Percentiles rank a stretch among this genome's conserved stretches.
phyloP scores from a whole-genome alignment of 148 eudicot genomes.

The Rhododendron molle region DNA sequence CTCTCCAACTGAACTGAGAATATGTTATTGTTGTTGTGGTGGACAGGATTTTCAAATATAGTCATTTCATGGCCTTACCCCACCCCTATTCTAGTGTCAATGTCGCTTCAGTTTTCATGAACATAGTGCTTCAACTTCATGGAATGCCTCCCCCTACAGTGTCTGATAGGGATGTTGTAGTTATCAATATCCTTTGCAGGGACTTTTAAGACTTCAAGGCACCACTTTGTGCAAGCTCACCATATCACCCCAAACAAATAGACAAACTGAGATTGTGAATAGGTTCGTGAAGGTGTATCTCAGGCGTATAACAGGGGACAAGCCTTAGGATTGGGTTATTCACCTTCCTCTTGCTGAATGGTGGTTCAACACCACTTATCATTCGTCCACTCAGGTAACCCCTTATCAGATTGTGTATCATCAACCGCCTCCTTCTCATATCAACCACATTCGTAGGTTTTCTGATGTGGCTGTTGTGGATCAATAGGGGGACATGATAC shows the following conservation, averaged over 20 bases:
- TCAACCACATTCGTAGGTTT: not conserved
- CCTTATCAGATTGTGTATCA: not conserved
- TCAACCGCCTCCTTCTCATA: not conserved
- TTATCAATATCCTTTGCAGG: not conserved
- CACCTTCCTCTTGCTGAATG: no score
- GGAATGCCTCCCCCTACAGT: not conserved
- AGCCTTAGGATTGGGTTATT: no score
- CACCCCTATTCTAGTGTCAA: not conserved
- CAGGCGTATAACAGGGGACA: not conserved
- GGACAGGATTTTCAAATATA: not conserved
- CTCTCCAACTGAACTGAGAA: not conserved
- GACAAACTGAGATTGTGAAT: not conserved
- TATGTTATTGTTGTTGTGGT: not conserved
- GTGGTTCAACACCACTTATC: no score
- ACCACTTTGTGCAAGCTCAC: not conserved
- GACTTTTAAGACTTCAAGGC: not conserved
- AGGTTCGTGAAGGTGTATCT: not conserved
- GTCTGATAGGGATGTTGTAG: not conserved
- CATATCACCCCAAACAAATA: not conserved
- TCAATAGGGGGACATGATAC: not conserved
- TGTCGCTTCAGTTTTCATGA: not conserved
- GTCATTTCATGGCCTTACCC: not conserved
- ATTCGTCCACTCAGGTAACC: not conserved
- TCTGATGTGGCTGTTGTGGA: not conserved
- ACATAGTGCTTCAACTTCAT: not conserved